Conservation (phyloP, 257 asterid species). For the Solanum gracilifrons region DNA sequence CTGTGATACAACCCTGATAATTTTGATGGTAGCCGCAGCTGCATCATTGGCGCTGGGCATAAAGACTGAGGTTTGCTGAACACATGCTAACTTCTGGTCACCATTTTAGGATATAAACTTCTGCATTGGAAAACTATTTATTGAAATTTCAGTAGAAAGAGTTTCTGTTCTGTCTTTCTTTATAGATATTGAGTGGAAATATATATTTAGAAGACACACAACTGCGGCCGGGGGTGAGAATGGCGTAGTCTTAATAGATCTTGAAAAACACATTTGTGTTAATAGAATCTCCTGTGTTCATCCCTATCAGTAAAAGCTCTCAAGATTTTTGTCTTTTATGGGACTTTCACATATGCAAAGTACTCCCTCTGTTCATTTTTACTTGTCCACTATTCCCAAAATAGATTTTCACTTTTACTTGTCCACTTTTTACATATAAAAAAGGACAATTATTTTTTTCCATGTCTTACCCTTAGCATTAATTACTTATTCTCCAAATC, state of each 20-base stretch:
- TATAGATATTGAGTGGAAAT: not conserved
- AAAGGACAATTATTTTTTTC: not conserved
- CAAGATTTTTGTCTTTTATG: not conserved
- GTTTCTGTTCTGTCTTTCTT: not conserved
- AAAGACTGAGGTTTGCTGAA: slow-evolving; percentile 68
- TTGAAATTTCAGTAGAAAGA: not conserved
- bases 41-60: slow-evolving; percentile 94
- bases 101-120: not conserved
- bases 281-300: not conserved
- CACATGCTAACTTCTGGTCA: not conserved
- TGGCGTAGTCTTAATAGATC: not conserved
- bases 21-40: slow-evolving; percentile 97
- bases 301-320: not conserved
- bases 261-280: not conserved
- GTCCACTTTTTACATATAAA: not conserved
- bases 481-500: not conserved
- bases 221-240: not conserved
- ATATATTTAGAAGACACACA: not conserved
- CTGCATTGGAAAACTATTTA: not conserved
- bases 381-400: not conserved
- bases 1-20: slow-evolving; percentile 78
- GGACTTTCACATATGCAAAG: not conserved
- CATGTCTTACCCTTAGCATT: not conserved
- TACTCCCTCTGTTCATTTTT: not conserved
- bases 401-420: not conserved